Evolutionary conservation across 352 stramenopile genomes (phyloP).

Genomic region (Peronospora destructor): DNA sequence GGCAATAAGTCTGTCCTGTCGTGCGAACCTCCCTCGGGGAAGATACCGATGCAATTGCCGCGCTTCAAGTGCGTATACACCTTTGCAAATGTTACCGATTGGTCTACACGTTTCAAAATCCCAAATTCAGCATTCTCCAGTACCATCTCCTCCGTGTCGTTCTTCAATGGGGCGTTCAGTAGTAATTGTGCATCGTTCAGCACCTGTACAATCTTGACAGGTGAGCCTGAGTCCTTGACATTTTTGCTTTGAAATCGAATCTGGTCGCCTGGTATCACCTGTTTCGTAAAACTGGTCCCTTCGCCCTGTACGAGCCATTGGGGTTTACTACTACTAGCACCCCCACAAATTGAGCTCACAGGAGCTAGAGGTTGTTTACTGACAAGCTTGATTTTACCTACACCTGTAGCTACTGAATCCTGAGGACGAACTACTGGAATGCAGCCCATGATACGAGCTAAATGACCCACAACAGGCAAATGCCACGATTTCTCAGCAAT

Average conservation of each 20-base stretch:
- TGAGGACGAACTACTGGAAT: constrained; percentile 96
- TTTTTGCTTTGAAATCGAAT: constrained; percentile 68
- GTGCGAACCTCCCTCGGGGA: constrained; percentile 96
- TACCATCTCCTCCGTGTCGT: constrained; percentile 33
- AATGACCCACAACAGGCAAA: constrained; percentile 89
- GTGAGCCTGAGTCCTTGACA: constrained; percentile 73
- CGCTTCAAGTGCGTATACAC: constrained; percentile 88
- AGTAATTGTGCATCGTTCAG: constrained; percentile 82
- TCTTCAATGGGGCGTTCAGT: constrained; percentile 42
- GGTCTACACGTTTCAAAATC: constrained; percentile 89
- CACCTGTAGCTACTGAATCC: constrained; percentile 74
- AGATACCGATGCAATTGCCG: constrained; percentile 93
- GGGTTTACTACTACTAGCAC: constrained; percentile 15
- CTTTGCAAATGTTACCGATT: constrained; percentile 88
- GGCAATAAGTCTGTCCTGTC: constrained; percentile 95
- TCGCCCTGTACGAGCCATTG: constrained; percentile 51
- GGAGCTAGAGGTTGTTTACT: constrained; percentile 26
- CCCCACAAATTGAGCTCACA: constrained; percentile 24
- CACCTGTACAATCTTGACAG: constrained; percentile 80
- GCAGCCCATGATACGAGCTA: constrained; percentile 91
- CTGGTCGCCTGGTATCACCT: constrained; percentile 73
- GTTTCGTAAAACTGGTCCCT: constrained; percentile 65
- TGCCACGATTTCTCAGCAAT: constrained; percentile 97
- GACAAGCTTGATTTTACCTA: constrained; percentile 59
- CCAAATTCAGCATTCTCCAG: constrained; percentile 58